Evolutionary conservation across 345 rosid species (phyloP).

Genomic region (Lepidium didymum): DNA sequence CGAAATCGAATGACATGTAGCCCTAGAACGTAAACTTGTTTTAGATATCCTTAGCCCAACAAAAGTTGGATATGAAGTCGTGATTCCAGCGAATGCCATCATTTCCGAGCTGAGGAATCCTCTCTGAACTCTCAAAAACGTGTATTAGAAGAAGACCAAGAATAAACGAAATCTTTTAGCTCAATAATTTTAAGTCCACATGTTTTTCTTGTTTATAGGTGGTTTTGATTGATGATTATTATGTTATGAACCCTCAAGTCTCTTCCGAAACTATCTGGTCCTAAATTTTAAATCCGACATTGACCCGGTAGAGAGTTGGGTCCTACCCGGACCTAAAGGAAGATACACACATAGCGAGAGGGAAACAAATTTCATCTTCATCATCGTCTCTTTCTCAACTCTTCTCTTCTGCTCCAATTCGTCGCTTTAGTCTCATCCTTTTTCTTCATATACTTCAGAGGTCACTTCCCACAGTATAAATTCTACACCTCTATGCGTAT

Average conservation of each 20-base stretch:
- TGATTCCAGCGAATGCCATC: conserved; percentile 45
- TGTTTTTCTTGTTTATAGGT: conserved; percentile 1
- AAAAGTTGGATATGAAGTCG: conserved; percentile 21
- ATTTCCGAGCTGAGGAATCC: not conserved
- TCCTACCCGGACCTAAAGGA: conserved; percentile 7
- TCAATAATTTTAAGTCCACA: conserved; percentile 13
- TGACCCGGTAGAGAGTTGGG: not conserved
- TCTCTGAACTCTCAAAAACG: not conserved
- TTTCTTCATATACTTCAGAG: not conserved
- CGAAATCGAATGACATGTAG: conserved; percentile 31
- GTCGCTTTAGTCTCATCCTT: not conserved
- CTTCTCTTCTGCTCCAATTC: conserved; percentile 12
- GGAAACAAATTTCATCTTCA: conserved; percentile 20
- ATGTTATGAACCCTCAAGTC: conserved; percentile 1
- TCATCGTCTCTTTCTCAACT: not conserved
- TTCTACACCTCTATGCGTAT: conserved; percentile 28
- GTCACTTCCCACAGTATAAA: not conserved
- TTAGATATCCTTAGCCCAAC: conserved; percentile 22
- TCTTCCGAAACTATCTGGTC: not conserved
- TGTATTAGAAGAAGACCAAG: not conserved
- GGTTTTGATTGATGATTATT: not conserved
- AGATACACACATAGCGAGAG: conserved; percentile 20
- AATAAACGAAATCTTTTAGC: not conserved
- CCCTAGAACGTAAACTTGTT: not conserved
- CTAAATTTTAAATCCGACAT: not conserved